phyloP scores from a whole-genome alignment of 2,329 filamentous ascomycete species.

The Rhexocercosporidium sp. region DNA sequence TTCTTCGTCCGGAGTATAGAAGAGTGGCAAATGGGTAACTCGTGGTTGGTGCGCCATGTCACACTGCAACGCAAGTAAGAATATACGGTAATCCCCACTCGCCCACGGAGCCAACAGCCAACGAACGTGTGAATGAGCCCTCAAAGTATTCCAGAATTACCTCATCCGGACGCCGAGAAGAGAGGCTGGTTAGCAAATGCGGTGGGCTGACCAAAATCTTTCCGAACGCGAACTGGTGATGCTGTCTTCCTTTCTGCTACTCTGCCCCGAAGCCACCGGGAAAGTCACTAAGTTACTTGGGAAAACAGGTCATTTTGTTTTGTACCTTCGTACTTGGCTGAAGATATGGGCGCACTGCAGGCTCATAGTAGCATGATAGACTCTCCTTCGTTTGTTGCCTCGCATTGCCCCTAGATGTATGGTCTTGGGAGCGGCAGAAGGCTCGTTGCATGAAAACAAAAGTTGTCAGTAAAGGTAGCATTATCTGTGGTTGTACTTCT shows the following conservation, averaged over 20 bases:
- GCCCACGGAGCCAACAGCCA: not conserved
- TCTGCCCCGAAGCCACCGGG: too few species aligned
- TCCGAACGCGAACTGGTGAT: not conserved
- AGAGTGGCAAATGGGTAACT: not conserved
- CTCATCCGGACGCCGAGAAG: not conserved
- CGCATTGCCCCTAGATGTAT: not conserved
- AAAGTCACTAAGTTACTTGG: too few species aligned
- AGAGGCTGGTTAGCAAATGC: not conserved
- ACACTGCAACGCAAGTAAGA: not conserved
- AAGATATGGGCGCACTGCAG: not conserved
- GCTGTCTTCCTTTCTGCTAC: not conserved
- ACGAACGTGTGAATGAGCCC: not conserved
- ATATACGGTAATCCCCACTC: conserved; percentile 2
- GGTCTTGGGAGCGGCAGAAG: not conserved
- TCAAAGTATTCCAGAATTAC: not conserved
- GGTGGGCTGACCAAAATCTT: not conserved
- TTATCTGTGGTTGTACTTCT: not conserved
- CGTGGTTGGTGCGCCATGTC: not conserved
- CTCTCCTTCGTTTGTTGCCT: not conserved
- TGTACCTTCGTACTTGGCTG: not conserved
- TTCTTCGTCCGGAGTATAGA: not conserved
- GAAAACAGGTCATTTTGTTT: not conserved
- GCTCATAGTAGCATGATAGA: not conserved
- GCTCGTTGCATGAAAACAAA: not conserved
- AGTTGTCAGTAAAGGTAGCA: not conserved